A percentile compares a stretch with the other conserved stretches of the same genome.
Evolutionary conservation across 306 rosid species (phyloP).

Genomic region (Dalbergia cochinchinensis): DNA sequence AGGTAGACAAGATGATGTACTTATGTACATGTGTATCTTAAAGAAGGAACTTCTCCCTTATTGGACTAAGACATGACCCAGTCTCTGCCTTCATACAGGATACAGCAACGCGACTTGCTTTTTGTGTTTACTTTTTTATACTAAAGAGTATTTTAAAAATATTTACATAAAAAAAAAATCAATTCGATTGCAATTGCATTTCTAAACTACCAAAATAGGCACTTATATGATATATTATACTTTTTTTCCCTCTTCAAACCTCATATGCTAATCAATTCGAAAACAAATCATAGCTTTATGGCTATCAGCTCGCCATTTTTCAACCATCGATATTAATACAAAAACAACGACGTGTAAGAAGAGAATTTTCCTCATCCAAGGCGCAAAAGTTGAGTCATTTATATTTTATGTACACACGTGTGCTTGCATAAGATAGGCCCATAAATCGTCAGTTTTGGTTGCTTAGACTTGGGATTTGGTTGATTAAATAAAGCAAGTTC

Average conservation of each 20-base stretch:
- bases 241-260: not conserved
- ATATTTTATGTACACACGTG: conserved; percentile 29
- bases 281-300: not conserved
- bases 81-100: not conserved
- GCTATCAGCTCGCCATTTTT: not conserved
- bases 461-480: conserved; percentile 13
- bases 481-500: conserved; percentile 11
- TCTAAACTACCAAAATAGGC: not conserved
- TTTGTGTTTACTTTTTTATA: not conserved
- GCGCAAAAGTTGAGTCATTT: not conserved
- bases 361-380: not conserved
- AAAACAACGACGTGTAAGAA: not conserved
- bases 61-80: not conserved
- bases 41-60: not conserved
- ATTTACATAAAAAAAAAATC: not conserved
- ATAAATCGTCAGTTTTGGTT: not conserved
- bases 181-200: not conserved
- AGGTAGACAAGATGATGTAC: not conserved
- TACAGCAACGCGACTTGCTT: not conserved
- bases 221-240: not conserved
- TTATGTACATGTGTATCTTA: not conserved
- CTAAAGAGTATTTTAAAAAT: not conserved
- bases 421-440: conserved; percentile 2
- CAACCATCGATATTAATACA: not conserved
- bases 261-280: not conserved